phyloP scores from a whole-genome alignment of 257 asterid genomes.

The Petunia axillaris region DNA sequence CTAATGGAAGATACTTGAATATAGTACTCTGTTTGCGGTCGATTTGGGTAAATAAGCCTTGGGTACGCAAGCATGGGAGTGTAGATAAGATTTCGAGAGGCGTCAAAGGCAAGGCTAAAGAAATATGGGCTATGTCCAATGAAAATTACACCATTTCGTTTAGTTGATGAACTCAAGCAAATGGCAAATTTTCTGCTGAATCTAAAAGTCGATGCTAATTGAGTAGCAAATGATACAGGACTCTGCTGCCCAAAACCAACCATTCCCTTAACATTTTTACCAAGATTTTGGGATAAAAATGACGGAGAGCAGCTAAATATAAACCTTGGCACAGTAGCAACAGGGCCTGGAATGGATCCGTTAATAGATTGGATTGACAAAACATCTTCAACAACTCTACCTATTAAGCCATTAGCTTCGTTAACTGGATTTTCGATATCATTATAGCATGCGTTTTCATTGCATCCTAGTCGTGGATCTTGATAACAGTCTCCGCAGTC shows the following conservation, averaged over 20 bases:
- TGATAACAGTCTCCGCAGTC: neutral
- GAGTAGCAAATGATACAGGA: constrained; percentile 13
- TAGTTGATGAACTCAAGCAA: constrained; percentile 18
- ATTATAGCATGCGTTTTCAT: constrained; percentile 19
- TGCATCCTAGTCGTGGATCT: neutral
- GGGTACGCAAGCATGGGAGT: neutral
- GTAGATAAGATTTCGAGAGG: constrained; percentile 15
- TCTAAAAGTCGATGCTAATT: constrained; percentile 9
- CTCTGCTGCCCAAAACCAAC: constrained; percentile 29
- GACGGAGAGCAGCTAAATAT: constrained; percentile 21
- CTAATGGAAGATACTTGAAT: constrained; percentile 8
- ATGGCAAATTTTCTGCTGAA: constrained; percentile 25
- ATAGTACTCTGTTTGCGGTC: neutral
- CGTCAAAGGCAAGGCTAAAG: constrained; percentile 18
- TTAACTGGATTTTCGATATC: constrained; percentile 3
- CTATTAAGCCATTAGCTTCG: neutral
- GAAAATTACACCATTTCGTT: constrained; percentile 27
- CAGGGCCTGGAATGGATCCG: constrained; percentile 14
- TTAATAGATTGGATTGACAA: constrained; percentile 23
- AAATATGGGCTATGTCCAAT: constrained; percentile 34
- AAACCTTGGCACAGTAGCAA: neutral
- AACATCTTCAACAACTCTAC: constrained; percentile 20
- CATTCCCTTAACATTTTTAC: constrained; percentile 27
- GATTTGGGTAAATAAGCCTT: neutral
- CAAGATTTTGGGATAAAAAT: constrained; percentile 7